phyloP scores from a whole-genome alignment of 148 eudicot species.

The Euryodendron excelsum region DNA sequence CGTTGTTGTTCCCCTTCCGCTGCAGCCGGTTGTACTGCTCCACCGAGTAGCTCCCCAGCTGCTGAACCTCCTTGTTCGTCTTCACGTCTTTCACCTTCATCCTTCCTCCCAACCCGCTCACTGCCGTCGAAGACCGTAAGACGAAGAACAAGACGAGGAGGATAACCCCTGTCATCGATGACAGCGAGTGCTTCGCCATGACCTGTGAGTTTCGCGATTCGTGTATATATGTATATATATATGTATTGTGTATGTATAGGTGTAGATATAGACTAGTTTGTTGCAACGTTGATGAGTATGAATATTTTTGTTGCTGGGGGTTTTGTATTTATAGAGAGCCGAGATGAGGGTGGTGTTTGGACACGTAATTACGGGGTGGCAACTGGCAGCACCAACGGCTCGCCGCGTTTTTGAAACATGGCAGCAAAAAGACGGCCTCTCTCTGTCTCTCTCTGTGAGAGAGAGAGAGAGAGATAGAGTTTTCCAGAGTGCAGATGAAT shows the following conservation, averaged over 20 bases:
- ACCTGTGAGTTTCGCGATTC: background rate
- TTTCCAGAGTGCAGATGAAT: background rate
- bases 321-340: background rate
- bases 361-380: constrained; percentile 25
- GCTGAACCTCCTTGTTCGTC: constrained; percentile 53
- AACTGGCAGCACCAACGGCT: constrained; percentile 26
- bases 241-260: background rate
- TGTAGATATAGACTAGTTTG: background rate
- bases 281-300: background rate
- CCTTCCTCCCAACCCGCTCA: constrained; percentile 37
- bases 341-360: constrained; percentile 6
- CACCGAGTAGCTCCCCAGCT: constrained; percentile 58
- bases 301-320: background rate
- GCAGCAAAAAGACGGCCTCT: constrained; percentile 17
- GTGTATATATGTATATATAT: background rate
- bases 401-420: constrained; percentile 46
- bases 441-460: background rate
- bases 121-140: background rate
- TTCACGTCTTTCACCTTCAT: constrained; percentile 43
- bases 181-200: background rate
- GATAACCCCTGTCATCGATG: background rate
- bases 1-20: constrained; percentile 3
- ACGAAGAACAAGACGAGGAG: background rate
- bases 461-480: background rate
- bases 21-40: constrained; percentile 44